Conservation (phyloP, 2,329 filamentous ascomycete species). For the Pseudocercospora vitis region DNA sequence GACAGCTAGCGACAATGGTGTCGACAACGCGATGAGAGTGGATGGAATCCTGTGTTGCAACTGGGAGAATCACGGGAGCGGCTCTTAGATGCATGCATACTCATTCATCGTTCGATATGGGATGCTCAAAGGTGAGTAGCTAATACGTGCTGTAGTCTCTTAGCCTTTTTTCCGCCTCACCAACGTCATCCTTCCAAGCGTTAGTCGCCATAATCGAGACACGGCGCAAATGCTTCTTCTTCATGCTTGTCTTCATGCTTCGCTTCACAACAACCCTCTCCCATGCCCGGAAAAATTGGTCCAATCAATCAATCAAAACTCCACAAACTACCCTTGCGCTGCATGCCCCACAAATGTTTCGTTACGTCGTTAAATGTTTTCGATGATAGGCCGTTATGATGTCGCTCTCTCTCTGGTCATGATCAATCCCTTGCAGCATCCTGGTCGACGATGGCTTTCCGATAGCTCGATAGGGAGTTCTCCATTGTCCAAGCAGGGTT, state of each 20-base stretch:
- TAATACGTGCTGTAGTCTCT: conserved; percentile 8
- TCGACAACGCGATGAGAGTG: too few relatives aligned
- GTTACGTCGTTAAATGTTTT: conserved; percentile 7
- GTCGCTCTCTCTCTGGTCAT: background rate
- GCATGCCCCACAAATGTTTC: conserved; percentile 10
- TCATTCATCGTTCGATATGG: conserved; percentile 2
- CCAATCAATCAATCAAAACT: conserved; percentile 8
- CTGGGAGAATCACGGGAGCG: too few relatives aligned
- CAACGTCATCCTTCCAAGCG: background rate
- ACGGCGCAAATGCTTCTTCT: too few relatives aligned
- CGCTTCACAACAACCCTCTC: background rate
- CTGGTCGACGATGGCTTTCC: background rate
- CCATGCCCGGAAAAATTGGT: background rate
- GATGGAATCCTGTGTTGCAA: too few relatives aligned
- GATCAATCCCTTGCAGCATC: background rate
- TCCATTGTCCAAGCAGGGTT: conserved; percentile 10
- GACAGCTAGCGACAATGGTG: background rate
- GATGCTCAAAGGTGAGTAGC: conserved; percentile 5
- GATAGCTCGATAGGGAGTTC: background rate
- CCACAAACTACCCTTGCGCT: conserved; percentile 4
- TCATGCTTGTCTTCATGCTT: conserved; percentile 3
- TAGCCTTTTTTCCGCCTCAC: background rate
- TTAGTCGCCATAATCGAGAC: conserved; percentile 1
- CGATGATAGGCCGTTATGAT: conserved; percentile 3
- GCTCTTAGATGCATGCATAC: too few relatives aligned